Evolutionary conservation across 2,329 filamentous ascomycete species (phyloP).

Genomic region (Diaporthe caulivora): DNA sequence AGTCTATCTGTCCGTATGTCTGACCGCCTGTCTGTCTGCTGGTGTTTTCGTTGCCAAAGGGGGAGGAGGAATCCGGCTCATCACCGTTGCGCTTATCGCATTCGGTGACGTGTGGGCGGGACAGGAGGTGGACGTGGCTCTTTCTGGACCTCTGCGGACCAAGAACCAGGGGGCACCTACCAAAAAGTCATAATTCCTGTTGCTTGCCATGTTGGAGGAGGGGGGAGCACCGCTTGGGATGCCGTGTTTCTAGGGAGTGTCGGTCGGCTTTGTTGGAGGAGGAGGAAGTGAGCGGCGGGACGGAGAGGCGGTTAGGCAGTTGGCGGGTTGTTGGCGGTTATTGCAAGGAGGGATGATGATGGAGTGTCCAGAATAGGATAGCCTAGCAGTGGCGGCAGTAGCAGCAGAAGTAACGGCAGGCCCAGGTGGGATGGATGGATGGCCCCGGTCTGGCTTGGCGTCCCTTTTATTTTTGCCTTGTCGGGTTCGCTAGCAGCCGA

Average conservation of each 20-base stretch:
- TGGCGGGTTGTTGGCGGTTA: constrained; percentile 18
- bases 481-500: constrained; percentile 29
- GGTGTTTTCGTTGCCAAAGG: background rate
- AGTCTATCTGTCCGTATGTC: background rate
- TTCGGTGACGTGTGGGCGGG: constrained; percentile 34
- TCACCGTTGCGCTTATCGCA: constrained; percentile 25
- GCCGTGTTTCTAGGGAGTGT: constrained; percentile 23
- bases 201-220: constrained; percentile 82
- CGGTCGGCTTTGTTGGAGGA: constrained; percentile 23
- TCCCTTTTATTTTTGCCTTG: constrained; percentile 26
- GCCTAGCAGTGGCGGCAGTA: background rate
- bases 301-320: constrained; percentile 18
- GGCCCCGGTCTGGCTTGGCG: constrained; percentile 27
- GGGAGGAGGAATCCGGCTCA: background rate
- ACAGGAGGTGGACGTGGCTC: constrained; percentile 39
- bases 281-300: constrained; percentile 20
- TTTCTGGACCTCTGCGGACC: constrained; percentile 37
- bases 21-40: background rate
- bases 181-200: constrained; percentile 99
- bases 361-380: constrained; percentile 22
- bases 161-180: constrained; percentile 66
- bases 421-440: constrained; percentile 24
- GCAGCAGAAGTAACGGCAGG: background rate
- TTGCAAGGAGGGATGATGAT: constrained; percentile 31
- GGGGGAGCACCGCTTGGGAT: constrained; percentile 37